Percentiles rank a stretch among this genome's conserved stretches.
Evolutionary conservation across 1,284 basidiomycete species (phyloP).

Genomic region (Serendipita sp.): DNA sequence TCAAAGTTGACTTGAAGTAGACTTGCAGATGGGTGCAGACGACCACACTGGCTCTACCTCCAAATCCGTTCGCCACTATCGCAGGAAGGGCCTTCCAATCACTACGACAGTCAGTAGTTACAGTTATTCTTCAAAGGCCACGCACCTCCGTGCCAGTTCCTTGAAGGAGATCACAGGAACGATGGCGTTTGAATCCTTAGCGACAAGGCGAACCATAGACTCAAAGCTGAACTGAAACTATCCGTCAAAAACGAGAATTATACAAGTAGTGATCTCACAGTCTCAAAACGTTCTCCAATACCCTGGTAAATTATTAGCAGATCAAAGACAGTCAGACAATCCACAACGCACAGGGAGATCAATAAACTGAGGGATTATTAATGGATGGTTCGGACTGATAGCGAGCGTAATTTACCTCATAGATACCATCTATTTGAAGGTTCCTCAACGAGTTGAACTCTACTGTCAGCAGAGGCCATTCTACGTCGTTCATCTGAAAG

Average conservation of each 20-base stretch:
- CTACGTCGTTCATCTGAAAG: constrained; percentile 1
- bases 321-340: not conserved
- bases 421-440: not conserved
- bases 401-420: not conserved
- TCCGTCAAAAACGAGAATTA: not conserved
- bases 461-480: constrained; percentile 2
- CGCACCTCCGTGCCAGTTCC: not conserved
- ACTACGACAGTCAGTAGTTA: not conserved
- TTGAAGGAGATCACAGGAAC: constrained; percentile 3
- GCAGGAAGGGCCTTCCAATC: constrained; percentile 1
- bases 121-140: not conserved
- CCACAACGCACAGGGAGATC: not conserved
- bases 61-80: not conserved
- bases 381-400: not conserved
- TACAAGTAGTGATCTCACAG: not conserved
- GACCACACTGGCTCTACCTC: not conserved
- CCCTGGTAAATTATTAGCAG: not conserved
- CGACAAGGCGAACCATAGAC: constrained; percentile 4
- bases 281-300: constrained; percentile 1
- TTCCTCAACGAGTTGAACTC: constrained; percentile 2
- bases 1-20: not conserved
- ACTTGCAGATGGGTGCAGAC: constrained; percentile 4
- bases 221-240: not conserved
- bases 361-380: not conserved
- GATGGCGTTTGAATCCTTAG: constrained; percentile 4